phyloP scores from a whole-genome alignment of 2,329 filamentous ascomycete genomes.

The Exophiala alcalophila region DNA sequence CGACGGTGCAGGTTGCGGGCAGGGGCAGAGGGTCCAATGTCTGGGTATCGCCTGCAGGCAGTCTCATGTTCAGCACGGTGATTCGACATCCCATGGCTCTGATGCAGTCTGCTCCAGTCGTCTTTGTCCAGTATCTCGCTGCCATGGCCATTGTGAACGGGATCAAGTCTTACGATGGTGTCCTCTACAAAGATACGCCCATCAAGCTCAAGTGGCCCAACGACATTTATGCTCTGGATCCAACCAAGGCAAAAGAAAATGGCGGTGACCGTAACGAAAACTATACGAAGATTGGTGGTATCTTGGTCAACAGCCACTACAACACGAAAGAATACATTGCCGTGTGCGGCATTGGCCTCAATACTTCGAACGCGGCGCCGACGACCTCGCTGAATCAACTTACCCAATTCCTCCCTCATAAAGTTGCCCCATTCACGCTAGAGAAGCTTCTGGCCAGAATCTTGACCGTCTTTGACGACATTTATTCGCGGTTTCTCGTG shows the following conservation, averaged over 20 bases:
- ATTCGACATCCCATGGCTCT: slow-evolving; percentile 78
- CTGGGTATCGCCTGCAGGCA: slow-evolving; percentile 87
- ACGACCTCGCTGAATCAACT: slow-evolving; percentile 83
- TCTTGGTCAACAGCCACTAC: slow-evolving; percentile 86
- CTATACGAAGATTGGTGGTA: slow-evolving; percentile 89
- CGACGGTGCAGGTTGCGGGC: slow-evolving; percentile 82
- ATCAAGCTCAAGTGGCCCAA: slow-evolving; percentile 97
- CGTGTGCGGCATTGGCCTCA: slow-evolving; percentile 82
- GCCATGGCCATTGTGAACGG: slow-evolving; percentile 84
- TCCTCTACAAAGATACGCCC: slow-evolving; percentile 70
- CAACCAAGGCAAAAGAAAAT: slow-evolving; percentile 32
- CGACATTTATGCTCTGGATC: slow-evolving; percentile 77
- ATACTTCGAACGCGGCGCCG: slow-evolving; percentile 76
- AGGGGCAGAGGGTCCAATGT: slow-evolving; percentile 88
- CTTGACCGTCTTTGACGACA: slow-evolving; percentile 69
- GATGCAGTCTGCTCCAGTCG: slow-evolving; percentile 69
- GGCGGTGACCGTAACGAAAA: slow-evolving; percentile 27
- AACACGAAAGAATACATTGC: slow-evolving; percentile 74
- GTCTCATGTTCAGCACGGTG: slow-evolving; percentile 82
- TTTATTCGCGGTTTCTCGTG: slow-evolving; percentile 72
- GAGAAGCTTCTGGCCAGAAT: slow-evolving; percentile 82
- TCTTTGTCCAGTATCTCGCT: slow-evolving; percentile 91
- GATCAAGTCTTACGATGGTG: slow-evolving; percentile 71
- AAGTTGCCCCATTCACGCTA: slow-evolving; percentile 57
- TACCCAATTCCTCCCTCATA: slow-evolving; percentile 40